A percentile compares a stretch with the other conserved stretches of the same genome.
Conservation (phyloP, 148 eudicot genomes). For the Fallopia convolvulus region DNA sequence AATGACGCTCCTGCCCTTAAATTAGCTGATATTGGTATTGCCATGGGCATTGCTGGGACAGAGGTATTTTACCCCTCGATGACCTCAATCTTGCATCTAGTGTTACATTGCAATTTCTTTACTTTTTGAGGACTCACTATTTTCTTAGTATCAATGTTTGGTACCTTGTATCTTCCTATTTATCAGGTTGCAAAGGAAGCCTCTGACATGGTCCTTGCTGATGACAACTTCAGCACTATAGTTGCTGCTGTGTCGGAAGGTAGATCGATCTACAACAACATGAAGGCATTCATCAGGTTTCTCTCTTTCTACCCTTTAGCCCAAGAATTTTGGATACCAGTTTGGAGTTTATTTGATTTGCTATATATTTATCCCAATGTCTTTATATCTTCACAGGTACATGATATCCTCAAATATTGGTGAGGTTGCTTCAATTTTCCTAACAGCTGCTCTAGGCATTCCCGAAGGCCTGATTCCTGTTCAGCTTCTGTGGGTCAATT, state of each 20-base stretch:
- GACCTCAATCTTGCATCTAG: background rate
- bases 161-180: background rate
- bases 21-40: slow-evolving; percentile 73
- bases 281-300: slow-evolving; percentile 93
- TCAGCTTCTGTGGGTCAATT: slow-evolving; percentile 96
- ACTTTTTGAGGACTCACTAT: background rate
- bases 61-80: slow-evolving; percentile 30
- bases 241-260: slow-evolving; percentile 83
- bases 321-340: background rate
- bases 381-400: slow-evolving; percentile 29
- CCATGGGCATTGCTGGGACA: slow-evolving; percentile 80
- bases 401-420: slow-evolving; percentile 84
- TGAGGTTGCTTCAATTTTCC: slow-evolving; percentile 72
- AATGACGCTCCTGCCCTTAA: slow-evolving; percentile 78
- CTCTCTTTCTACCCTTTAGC: background rate
- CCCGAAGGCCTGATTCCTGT: slow-evolving; percentile 93
- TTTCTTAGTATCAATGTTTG: background rate
- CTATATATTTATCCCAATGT: background rate
- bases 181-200: slow-evolving; percentile 80
- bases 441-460: slow-evolving; percentile 87
- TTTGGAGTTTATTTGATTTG: background rate
- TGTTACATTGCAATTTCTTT: background rate
- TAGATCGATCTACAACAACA: slow-evolving; percentile 85
- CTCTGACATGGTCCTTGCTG: slow-evolving; percentile 74
- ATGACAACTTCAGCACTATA: slow-evolving; percentile 71